Conservation (phyloP, 106 monocot genomes). For the Phalaenopsis equestris region DNA sequence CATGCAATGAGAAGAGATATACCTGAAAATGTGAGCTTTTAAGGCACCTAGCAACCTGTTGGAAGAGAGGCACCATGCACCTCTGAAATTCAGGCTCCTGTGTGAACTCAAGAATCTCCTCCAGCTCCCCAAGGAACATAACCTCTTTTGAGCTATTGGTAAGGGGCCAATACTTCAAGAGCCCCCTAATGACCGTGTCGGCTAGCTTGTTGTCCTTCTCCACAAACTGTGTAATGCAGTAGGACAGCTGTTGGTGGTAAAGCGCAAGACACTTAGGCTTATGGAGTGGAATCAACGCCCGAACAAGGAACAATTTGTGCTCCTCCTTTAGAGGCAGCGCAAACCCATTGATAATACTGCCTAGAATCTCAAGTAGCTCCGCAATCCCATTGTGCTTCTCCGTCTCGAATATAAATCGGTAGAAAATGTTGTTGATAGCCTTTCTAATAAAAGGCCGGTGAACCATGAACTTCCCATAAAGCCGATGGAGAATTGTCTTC, state of each 20-base stretch:
- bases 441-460: constrained; percentile 24
- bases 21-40: constrained; percentile 65
- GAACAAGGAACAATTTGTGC: constrained; percentile 39
- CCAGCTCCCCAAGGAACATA: constrained; percentile 43
- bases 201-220: constrained; percentile 67
- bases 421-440: constrained; percentile 24
- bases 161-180: constrained; percentile 63
- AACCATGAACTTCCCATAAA: constrained; percentile 30
- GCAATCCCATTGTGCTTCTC: constrained; percentile 29
- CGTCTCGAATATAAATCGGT: constrained; percentile 21
- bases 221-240: constrained; percentile 62
- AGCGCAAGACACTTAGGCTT: constrained; percentile 58
- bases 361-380: constrained; percentile 20
- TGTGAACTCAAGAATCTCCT: constrained; percentile 49
- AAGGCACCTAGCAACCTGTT: constrained; percentile 42
- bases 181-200: constrained; percentile 53
- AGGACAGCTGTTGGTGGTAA: constrained; percentile 57
- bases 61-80: constrained; percentile 59
- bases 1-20: background rate
- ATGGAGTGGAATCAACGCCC: constrained; percentile 59
- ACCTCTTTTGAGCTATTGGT: constrained; percentile 47
- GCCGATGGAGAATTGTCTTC: constrained; percentile 28
- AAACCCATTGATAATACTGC: constrained; percentile 30
- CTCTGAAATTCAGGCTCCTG: constrained; percentile 58
- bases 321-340: constrained; percentile 26